These are phyloP conservation scores for Trichosphaerium sp. DNA, from an alignment of 78 protist species.

Conservation along the genomic window DNA sequence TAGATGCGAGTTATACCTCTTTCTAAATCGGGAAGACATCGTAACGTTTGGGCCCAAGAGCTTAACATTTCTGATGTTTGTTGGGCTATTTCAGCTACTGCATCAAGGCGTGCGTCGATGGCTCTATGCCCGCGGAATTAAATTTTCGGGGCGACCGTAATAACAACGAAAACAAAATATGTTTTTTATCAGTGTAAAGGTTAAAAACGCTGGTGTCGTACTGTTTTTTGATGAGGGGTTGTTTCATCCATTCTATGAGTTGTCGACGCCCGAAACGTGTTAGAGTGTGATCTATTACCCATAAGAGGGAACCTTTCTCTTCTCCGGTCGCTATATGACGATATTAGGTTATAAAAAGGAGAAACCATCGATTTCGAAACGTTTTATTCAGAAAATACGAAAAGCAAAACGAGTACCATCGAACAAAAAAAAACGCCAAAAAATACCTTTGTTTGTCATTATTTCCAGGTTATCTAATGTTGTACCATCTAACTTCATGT, in stretches of 20 bases:
- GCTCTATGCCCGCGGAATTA: no score
- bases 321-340: conserved; percentile 10
- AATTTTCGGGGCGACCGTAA: neutral
- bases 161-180: neutral
- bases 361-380: neutral
- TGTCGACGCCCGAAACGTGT: conserved; percentile 31
- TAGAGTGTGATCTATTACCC: conserved; percentile 34
- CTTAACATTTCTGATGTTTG: no score
- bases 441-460: neutral
- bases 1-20: neutral
- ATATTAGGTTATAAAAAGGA: neutral
- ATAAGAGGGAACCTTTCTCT: conserved; percentile 36
- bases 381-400: conserved; percentile 28
- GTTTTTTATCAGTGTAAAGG: neutral
- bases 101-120: no score
- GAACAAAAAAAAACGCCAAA: neutral
- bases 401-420: conserved; percentile 1
- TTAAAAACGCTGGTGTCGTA: neutral
- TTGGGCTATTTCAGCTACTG: no score
- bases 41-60: no score
- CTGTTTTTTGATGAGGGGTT: conserved; percentile 27
- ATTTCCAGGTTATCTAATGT: neutral
- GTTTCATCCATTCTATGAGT: conserved; percentile 31
- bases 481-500: neutral
- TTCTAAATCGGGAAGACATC: conserved; percentile 4